These are phyloP conservation scores for Helotiales sp. DNA, from an alignment of 2,329 filamentous ascomycete species.

Conservation along the genomic window DNA sequence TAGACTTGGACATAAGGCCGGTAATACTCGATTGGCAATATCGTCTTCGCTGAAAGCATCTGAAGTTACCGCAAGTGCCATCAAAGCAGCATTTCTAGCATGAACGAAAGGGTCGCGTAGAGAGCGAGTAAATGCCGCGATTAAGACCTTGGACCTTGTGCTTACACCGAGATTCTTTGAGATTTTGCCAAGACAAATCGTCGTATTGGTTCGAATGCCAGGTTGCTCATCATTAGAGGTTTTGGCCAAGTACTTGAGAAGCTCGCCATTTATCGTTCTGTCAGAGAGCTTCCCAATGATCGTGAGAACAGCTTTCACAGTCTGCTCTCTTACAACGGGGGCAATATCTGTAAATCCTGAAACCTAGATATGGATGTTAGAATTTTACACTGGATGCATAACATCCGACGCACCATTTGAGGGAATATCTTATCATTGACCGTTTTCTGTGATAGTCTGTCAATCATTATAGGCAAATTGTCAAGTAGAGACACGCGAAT, in stretches of 20 bases:
- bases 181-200: slow-evolving; percentile 95
- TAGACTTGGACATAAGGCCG: slow-evolving; percentile 78
- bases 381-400: background rate
- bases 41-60: slow-evolving; percentile 91
- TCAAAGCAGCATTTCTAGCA: slow-evolving; percentile 82
- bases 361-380: slow-evolving; percentile 51
- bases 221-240: slow-evolving; percentile 97
- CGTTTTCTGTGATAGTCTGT: slow-evolving; percentile 80
- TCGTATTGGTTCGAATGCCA: slow-evolving; percentile 96
- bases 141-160: slow-evolving; percentile 84
- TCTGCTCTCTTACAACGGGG: slow-evolving; percentile 91
- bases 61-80: slow-evolving; percentile 81
- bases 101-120: slow-evolving; percentile 93
- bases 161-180: slow-evolving; percentile 80
- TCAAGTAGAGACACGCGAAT: slow-evolving; percentile 90
- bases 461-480: slow-evolving; percentile 87
- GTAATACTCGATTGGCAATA: slow-evolving; percentile 79
- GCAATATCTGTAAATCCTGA: slow-evolving; percentile 92
- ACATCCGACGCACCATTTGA: slow-evolving; percentile 65
- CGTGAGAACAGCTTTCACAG: slow-evolving; percentile 87
- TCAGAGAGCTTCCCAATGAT: slow-evolving; percentile 90
- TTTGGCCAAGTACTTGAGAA: slow-evolving; percentile 87
- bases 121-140: slow-evolving; percentile 87
- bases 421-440: slow-evolving; percentile 98
- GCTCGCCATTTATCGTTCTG: slow-evolving; percentile 87